phyloP scores from a whole-genome alignment of 73 alveolate genomes.

The Paramecium tetraurelia region DNA sequence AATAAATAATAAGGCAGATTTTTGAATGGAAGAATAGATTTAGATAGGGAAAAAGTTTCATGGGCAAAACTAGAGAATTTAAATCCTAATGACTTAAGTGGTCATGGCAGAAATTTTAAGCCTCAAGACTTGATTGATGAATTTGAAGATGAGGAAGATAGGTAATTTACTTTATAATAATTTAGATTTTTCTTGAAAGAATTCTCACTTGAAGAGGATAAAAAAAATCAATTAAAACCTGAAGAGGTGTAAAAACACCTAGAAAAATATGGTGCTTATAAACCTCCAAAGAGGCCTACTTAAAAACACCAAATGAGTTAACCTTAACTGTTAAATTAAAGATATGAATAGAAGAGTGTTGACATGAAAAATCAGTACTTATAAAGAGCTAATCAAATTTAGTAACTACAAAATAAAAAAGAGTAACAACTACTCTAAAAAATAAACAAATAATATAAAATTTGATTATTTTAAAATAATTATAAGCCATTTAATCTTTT shows the following conservation, averaged over 20 bases:
- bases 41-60: conserved; percentile 40
- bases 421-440: background rate
- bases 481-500: background rate
- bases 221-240: background rate
- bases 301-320: background rate
- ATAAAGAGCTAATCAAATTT: conserved; percentile 41
- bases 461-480: background rate
- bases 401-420: background rate
- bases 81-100: conserved; percentile 40
- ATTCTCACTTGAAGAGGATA: conserved; percentile 31
- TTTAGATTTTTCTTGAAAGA: conserved; percentile 36
- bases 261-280: conserved; percentile 30
- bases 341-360: background rate
- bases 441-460: conserved; percentile 35
- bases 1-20: conserved; percentile 5
- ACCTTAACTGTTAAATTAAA: background rate
- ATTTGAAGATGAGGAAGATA: conserved; percentile 47
- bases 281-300: conserved; percentile 39
- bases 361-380: conserved; percentile 33
- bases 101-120: conserved; percentile 41
- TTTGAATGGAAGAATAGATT: conserved; percentile 41
- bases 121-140: conserved; percentile 47
- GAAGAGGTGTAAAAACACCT: conserved; percentile 5
- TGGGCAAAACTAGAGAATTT: conserved; percentile 49
- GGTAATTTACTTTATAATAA: background rate